Conservation (phyloP, 495 filamentous ascomycete species). For the Glarea lozoyensis region DNA sequence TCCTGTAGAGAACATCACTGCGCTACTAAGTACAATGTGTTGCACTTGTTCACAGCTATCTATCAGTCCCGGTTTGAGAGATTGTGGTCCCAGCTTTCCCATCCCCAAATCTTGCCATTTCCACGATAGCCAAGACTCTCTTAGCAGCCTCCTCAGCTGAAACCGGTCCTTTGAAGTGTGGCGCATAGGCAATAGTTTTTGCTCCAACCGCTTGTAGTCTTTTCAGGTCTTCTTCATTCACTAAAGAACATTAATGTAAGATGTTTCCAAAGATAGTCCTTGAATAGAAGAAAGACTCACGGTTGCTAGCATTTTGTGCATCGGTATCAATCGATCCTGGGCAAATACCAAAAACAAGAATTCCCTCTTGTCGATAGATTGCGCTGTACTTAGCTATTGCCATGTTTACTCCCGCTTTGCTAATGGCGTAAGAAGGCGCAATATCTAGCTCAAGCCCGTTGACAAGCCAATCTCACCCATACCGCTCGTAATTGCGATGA, state of each 20-base stretch:
- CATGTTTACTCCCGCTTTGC: slow-evolving; percentile 35
- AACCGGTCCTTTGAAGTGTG: slow-evolving; percentile 39
- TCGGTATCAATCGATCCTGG: slow-evolving; percentile 38
- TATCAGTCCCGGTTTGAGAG: slow-evolving; percentile 45
- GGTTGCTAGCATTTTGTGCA: slow-evolving; percentile 4
- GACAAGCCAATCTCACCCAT: slow-evolving; percentile 28
- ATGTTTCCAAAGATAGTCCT: background rate
- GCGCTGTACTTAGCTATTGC: slow-evolving; percentile 36
- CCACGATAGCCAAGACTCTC: slow-evolving; percentile 24
- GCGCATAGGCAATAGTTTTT: slow-evolving; percentile 36
- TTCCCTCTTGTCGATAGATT: slow-evolving; percentile 35
- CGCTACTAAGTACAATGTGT: too few relatives aligned
- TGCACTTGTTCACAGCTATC: slow-evolving; percentile 34
- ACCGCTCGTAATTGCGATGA: slow-evolving; percentile 43
- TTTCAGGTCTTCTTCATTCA: slow-evolving; percentile 23
- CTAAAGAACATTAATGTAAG: slow-evolving; percentile 3
- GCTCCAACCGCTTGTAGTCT: slow-evolving; percentile 19
- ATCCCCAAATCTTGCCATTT: slow-evolving; percentile 37
- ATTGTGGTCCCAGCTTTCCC: slow-evolving; percentile 42
- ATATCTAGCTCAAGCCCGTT: slow-evolving; percentile 20
- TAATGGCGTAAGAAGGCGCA: slow-evolving; percentile 24
- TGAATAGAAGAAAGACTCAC: too few relatives aligned
- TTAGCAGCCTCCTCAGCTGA: slow-evolving; percentile 33
- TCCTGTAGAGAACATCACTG: too few relatives aligned
- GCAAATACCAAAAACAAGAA: slow-evolving; percentile 40